A percentile compares a stretch with the other conserved stretches of the same genome.
These are phyloP conservation scores for Ailanthus altissimus DNA, from an alignment of 345 rosid genomes.

Conservation along the genomic window DNA sequence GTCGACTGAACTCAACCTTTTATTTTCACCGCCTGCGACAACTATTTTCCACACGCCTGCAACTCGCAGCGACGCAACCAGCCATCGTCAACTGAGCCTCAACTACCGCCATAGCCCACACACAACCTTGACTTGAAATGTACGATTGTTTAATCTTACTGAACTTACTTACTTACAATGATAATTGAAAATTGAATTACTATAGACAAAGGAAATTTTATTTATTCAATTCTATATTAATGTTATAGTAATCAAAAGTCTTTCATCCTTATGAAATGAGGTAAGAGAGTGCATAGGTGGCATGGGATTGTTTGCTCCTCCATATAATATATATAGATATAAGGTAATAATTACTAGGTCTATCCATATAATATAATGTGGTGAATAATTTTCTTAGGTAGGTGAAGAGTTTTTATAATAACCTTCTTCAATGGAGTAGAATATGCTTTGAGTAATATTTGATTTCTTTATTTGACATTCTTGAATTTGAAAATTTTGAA, in stretches of 20 bases:
- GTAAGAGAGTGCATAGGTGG: not conserved
- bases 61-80: no score
- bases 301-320: not conserved
- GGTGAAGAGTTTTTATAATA: not conserved
- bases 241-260: not conserved
- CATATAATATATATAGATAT: not conserved
- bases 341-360: no score
- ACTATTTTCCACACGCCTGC: no score
- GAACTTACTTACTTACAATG: no score
- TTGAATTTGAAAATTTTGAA: not conserved
- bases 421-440: not conserved
- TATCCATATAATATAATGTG: no score
- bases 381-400: not conserved
- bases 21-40: no score
- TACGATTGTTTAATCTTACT: no score
- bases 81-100: no score
- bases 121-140: no score
- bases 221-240: not conserved
- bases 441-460: not conserved
- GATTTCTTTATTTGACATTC: not conserved
- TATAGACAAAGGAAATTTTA: not conserved
- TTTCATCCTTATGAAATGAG: not conserved
- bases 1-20: no score
- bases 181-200: no score
- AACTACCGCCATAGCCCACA: no score